These are phyloP conservation scores for Coprinopsis strossmayeri DNA, from an alignment of 768 basidiomycete species.

Conservation along the genomic window DNA sequence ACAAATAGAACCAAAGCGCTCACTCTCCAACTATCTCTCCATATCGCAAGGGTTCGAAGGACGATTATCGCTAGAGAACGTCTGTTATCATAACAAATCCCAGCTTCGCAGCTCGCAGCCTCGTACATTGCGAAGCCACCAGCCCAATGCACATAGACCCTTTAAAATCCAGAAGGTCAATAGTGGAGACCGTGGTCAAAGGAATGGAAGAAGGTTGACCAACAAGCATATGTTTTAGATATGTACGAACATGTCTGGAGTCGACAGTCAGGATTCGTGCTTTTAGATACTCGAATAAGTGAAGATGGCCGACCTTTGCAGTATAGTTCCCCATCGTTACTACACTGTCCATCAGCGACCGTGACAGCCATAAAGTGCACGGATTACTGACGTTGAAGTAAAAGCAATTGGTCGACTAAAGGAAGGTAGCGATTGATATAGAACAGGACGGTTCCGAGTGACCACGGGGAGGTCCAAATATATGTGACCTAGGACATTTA, in stretches of 20 bases:
- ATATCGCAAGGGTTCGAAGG: not conserved
- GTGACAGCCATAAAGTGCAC: not conserved
- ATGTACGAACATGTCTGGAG: too few relatives aligned
- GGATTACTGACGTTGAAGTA: not conserved
- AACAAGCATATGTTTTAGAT: too few relatives aligned
- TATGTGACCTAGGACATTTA: not conserved
- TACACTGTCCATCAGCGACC: not conserved
- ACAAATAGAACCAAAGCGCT: not conserved
- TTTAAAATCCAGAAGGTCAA: too few relatives aligned
- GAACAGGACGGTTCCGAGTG: not conserved
- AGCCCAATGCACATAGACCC: too few relatives aligned
- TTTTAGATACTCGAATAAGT: too few relatives aligned
- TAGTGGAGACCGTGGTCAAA: too few relatives aligned
- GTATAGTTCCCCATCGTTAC: not conserved
- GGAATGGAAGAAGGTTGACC: too few relatives aligned
- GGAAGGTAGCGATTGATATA: conserved; percentile 5
- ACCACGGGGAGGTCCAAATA: conserved; percentile 1
- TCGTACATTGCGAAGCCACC: too few relatives aligned
- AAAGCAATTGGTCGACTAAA: not conserved
- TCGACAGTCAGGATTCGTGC: too few relatives aligned
- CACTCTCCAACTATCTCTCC: not conserved
- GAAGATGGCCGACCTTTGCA: too few relatives aligned
- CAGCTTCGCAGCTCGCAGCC: too few relatives aligned
- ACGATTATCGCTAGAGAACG: not conserved
- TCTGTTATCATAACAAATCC: too few relatives aligned